These are phyloP conservation scores for Cryptococcus sp. DNA, from an alignment of 1,284 basidiomycete genomes.

Conservation along the genomic window DNA sequence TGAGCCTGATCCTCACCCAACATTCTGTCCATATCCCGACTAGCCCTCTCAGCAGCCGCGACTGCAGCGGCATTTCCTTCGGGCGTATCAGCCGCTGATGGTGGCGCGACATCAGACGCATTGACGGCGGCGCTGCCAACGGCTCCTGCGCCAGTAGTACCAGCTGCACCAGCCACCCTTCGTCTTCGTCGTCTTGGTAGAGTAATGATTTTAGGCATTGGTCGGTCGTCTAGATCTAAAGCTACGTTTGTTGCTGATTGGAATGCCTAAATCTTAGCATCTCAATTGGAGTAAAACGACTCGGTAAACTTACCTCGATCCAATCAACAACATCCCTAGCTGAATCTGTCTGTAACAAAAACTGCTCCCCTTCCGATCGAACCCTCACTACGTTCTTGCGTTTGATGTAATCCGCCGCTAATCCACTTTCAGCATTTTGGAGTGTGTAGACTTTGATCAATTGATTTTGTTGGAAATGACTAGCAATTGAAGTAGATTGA, in stretches of 20 bases:
- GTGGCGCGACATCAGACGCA: slow-evolving; percentile 3
- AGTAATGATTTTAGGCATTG: slow-evolving; percentile 73
- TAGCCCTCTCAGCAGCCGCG: slow-evolving; percentile 27
- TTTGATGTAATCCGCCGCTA: slow-evolving; percentile 94
- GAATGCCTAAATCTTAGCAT: slow-evolving; percentile 57
- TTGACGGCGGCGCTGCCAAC: slow-evolving; percentile 2
- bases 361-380: slow-evolving; percentile 91
- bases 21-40: slow-evolving; percentile 42
- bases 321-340: slow-evolving; percentile 84
- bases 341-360: slow-evolving; percentile 84
- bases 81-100: slow-evolving; percentile 8
- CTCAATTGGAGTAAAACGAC: not conserved
- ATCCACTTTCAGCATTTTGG: slow-evolving; percentile 83
- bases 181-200: slow-evolving; percentile 50
- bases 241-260: slow-evolving; percentile 92
- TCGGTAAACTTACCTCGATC: slow-evolving; percentile 71
- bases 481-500: slow-evolving; percentile 15
- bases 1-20: slow-evolving; percentile 44
- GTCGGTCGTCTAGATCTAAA: slow-evolving; percentile 81
- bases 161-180: slow-evolving; percentile 17
- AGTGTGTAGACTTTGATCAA: slow-evolving; percentile 67
- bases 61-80: slow-evolving; percentile 9
- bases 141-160: slow-evolving; percentile 3
- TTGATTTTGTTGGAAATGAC: slow-evolving; percentile 46
- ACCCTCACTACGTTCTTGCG: slow-evolving; percentile 92